Conservation (phyloP, 371 early-diverging fungal genomes). For the Chytridium lagenaria region DNA sequence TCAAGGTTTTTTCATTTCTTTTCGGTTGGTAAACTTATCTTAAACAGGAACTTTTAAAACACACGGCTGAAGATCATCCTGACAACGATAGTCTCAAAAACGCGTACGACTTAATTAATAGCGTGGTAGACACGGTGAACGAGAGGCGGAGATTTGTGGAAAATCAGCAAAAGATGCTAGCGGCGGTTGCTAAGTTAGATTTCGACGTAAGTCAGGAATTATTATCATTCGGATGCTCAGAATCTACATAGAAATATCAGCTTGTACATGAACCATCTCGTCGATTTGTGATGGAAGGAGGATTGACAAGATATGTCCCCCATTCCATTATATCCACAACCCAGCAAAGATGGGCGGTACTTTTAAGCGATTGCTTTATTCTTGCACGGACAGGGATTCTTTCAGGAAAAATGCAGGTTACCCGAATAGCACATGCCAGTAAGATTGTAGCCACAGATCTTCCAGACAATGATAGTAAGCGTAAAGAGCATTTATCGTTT, state of each 20-base stretch:
- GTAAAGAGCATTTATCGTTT: neutral
- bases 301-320: neutral
- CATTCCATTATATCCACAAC: constrained; percentile 6
- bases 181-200: constrained; percentile 12
- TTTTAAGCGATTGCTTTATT: constrained; percentile 24
- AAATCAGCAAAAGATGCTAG: constrained; percentile 25
- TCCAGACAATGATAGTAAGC: constrained; percentile 14
- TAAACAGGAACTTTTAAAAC: constrained; percentile 70
- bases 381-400: constrained; percentile 15
- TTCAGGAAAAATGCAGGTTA: constrained; percentile 17
- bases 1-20: constrained; percentile 31
- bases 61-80: constrained; percentile 65
- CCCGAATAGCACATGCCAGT: constrained; percentile 1
- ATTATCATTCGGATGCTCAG: no score
- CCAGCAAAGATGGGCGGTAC: constrained; percentile 14
- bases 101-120: constrained; percentile 65
- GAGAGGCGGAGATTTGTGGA: constrained; percentile 42
- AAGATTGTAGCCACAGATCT: neutral
- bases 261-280: constrained; percentile 20
- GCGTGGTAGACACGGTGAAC: constrained; percentile 71
- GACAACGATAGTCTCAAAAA: constrained; percentile 64
- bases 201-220: constrained; percentile 17
- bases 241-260: constrained; percentile 3
- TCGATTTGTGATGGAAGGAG: constrained; percentile 20
- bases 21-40: constrained; percentile 30